These are phyloP conservation scores for Penicillium thymicola DNA, from an alignment of 2,329 filamentous ascomycete species.

Conservation along the genomic window DNA sequence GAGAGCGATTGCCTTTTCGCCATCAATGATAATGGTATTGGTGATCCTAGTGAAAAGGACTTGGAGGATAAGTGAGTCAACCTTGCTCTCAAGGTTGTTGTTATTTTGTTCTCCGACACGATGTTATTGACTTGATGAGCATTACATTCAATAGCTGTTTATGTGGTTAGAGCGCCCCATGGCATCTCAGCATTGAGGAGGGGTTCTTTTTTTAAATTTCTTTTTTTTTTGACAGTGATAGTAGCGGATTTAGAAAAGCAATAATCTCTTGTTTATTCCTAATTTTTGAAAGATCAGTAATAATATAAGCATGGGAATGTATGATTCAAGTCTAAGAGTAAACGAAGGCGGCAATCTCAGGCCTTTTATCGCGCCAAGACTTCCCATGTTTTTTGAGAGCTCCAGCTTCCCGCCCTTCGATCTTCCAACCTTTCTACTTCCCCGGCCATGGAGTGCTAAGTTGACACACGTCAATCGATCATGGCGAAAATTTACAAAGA, in stretches of 20 bases:
- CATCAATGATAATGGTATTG: conserved; percentile 95
- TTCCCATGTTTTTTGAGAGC: conserved; percentile 34
- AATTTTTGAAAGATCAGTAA: not conserved
- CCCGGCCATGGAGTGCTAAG: conserved; percentile 35
- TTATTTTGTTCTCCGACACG: conserved; percentile 18
- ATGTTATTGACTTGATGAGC: conserved; percentile 25
- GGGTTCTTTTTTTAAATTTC: not conserved
- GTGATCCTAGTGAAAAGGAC: conserved; percentile 93
- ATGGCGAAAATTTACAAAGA: conserved; percentile 81
- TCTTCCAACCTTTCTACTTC: conserved; percentile 18
- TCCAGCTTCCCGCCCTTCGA: conserved; percentile 32
- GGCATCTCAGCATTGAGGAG: not conserved
- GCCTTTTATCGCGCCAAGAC: conserved; percentile 31
- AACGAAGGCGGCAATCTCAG: not conserved
- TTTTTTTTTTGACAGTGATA: not conserved
- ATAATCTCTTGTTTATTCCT: not conserved
- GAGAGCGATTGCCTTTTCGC: conserved; percentile 97
- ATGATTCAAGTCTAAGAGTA: not conserved
- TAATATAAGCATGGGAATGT: too few species aligned
- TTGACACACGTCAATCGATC: conserved; percentile 28
- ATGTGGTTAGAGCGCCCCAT: not conserved
- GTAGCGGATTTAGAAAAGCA: not conserved
- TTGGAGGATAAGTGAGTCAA: conserved; percentile 69
- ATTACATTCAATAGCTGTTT: conserved; percentile 6
- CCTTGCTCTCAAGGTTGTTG: not conserved